Conservation (phyloP, 106 monocot species). For the Cymbidium sinense region DNA sequence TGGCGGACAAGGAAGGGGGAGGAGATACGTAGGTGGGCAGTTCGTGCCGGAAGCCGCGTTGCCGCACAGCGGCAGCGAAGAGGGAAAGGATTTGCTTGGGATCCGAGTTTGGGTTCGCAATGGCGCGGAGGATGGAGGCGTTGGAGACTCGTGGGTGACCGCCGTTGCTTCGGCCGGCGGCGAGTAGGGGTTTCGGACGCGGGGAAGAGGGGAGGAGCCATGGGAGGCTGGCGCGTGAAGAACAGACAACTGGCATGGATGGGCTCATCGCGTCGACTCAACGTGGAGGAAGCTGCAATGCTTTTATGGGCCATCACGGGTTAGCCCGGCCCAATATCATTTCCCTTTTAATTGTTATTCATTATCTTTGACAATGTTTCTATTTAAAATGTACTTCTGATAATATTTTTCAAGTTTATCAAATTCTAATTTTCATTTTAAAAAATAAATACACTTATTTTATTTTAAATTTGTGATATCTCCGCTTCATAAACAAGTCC, state of each 20-base stretch:
- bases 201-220: slow-evolving; percentile 8
- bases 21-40: slow-evolving; percentile 10
- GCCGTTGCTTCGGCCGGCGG: background rate
- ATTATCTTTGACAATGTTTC: too few species aligned
- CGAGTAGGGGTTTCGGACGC: background rate
- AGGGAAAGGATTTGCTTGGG: slow-evolving; percentile 10
- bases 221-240: slow-evolving; percentile 6
- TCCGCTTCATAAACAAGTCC: too few species aligned
- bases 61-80: slow-evolving; percentile 4
- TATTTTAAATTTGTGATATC: too few species aligned
- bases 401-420: too few species aligned
- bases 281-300: background rate
- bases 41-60: slow-evolving; percentile 8
- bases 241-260: background rate
- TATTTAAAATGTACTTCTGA: too few species aligned
- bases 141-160: background rate
- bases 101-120: background rate
- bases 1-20: background rate
- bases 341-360: too few species aligned
- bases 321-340: too few species aligned
- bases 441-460: too few species aligned
- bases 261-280: background rate
- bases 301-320: background rate
- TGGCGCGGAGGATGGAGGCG: slow-evolving; percentile 8
- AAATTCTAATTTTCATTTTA: too few species aligned